Base-by-base conservation (phyloP, 306 rosid species). In the Fragaria vesca region DNA sequence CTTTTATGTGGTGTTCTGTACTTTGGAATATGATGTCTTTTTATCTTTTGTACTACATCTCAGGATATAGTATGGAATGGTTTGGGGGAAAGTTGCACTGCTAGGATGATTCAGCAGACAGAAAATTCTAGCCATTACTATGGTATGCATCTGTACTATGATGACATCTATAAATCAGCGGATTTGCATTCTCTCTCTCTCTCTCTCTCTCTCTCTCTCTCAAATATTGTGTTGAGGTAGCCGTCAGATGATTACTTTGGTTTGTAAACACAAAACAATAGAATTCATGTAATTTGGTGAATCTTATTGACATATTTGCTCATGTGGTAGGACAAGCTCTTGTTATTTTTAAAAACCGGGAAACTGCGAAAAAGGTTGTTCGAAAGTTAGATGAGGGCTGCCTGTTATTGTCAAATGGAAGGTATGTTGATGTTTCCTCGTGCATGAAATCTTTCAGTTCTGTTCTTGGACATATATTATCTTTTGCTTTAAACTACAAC, bases 321-420 rank as follows among this genome's bases (percentile, higher is more conserved):
- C 77, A 5, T 82, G 63, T 81, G 82, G 83, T 63, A 93, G 99
- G 99, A 81, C 90, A 89, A 87, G 99, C 99, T 87, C 85, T 85
- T 75, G 90, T 84, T 71, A 86, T 95, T 76, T 93, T 95, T 50
- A 82, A 76, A 75, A 86, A 76, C 50, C 90, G 57, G 86, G 94
- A 93, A 81, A 83, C 85, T 60, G 97, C 94, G 13, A 88, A 88
- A 80, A 79, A 30, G 77, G 94, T 83, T 72, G 71, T 87, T 73
- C 71, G 77, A 82, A 85, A 83, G 76, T 84, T 93, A 82, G 84
- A 87, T 3, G 80, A 89, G 68, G 86, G 91, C 57, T 93, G 97
- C 82, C 68, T 95, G 50, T 76, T 95, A 43, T 81, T 93, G 85
- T 78, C 97, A 54, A 88, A 90, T 84, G 97, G 96, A 78, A 89